Conservation (phyloP, 352 stramenopile species). For the Phytopythium aichiense region DNA sequence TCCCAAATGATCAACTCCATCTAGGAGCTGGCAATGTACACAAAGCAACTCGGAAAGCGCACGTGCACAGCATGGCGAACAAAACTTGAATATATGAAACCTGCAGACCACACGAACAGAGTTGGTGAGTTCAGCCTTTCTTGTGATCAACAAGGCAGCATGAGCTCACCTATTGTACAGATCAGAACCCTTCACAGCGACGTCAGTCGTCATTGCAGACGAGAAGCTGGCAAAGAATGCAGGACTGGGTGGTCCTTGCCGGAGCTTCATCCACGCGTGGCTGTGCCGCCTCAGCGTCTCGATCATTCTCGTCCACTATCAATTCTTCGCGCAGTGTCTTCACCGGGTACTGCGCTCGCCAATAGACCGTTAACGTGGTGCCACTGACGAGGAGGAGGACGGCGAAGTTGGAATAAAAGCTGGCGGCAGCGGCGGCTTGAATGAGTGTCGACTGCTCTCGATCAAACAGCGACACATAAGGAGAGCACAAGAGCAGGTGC, state of each 20-base stretch:
- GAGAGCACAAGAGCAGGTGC: constrained; percentile 32
- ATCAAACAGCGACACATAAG: constrained; percentile 13
- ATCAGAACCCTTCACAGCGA: neutral
- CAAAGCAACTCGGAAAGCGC: neutral
- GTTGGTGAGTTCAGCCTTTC: neutral
- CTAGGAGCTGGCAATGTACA: constrained; percentile 13
- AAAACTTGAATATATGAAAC: constrained; percentile 1
- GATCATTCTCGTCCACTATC: no score
- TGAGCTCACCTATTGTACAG: neutral
- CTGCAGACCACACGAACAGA: neutral
- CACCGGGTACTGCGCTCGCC: constrained; percentile 30
- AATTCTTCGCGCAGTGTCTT: constrained; percentile 2
- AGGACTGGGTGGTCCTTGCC: neutral
- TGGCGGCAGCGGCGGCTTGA: constrained; percentile 7
- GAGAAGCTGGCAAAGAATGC: constrained; percentile 6
- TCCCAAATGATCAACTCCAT: constrained; percentile 47
- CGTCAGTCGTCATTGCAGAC: constrained; percentile 1
- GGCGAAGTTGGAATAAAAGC: constrained; percentile 30
- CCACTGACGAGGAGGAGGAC: constrained; percentile 18
- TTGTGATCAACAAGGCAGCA: neutral
- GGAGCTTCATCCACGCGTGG: neutral
- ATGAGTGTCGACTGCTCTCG: neutral
- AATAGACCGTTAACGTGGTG: constrained; percentile 29
- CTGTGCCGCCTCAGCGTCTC: neutral
- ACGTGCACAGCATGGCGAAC: neutral